Base-by-base conservation (phyloP, 345 rosid species). In the Populus nigra region DNA sequence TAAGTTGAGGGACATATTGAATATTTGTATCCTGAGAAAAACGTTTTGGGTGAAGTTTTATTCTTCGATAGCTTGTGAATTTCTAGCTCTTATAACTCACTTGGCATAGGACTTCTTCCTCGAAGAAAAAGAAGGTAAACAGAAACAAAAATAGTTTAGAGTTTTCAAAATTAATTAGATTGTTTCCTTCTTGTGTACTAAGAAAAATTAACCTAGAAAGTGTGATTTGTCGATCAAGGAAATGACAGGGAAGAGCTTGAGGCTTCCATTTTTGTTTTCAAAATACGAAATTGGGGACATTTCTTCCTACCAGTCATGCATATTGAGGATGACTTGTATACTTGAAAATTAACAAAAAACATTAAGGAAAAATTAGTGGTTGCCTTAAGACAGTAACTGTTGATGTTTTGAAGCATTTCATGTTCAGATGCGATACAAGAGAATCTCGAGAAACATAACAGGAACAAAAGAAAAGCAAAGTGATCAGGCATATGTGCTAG, bases 401-500 rank as follows among this genome's bases (percentile, higher is more conserved):
- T n/a, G 65, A 59, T 59, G n/a, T 59, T 59, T 59, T 23, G 65
- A 59, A 59, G 29, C 65, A 59, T 59, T 25, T 23, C 2, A 45
- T 8, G 27, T 25, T 1, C 1, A 39, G 43, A 65, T 45, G 36
- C 7, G 50, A 74, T 8, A 29, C 7, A 66, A 41, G 65, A 73
- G 75, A 77, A 77, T 77, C 61, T 16, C 0, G 74, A 67, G 73
- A 74, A 62, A 62, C 72, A 70, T 35, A 15, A 23, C 8, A 12
- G 12, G 15, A 10, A 1, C 66, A 27, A 55, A 69, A 27, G 71
- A 22, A n/a, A 12, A 43, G 61, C 41, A 57, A 82, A 78, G 76
- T n/a, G 76, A 75, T 10, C 15, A 3, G 75, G 86, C 84, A 84
- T 84, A 84, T 84, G 79, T 84, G 79, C 82, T 45, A 57, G 79